A percentile compares a stretch with the other conserved stretches of the same genome.
These are phyloP conservation scores for Echites panduratus DNA, from an alignment of 257 asterid genomes.

Conservation along the genomic window DNA sequence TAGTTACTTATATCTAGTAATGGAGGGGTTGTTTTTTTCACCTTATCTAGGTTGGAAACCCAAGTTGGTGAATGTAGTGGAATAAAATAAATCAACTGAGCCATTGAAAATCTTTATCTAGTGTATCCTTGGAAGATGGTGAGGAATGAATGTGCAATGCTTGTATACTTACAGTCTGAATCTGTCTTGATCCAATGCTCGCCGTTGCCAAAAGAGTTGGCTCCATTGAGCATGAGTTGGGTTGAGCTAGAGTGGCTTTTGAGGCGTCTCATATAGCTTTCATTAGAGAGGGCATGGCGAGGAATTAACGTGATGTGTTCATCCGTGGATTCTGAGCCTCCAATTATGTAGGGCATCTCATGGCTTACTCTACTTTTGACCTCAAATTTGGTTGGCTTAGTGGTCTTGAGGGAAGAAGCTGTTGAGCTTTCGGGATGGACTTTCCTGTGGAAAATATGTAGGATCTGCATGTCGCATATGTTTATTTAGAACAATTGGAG, in stretches of 20 bases:
- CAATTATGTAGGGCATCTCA: conserved; percentile 28
- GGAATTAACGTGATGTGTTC: conserved; percentile 73
- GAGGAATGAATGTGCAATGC: neutral
- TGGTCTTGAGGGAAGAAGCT: conserved; percentile 22
- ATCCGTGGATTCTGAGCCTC: conserved; percentile 34
- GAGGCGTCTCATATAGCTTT: conserved; percentile 30
- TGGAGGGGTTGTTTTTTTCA: too few relatives aligned
- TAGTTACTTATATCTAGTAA: too few relatives aligned
- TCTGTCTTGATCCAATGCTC: conserved; percentile 93
- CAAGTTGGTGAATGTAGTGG: too few relatives aligned
- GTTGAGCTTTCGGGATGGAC: conserved; percentile 83
- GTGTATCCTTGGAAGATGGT: neutral
- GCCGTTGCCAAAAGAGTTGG: conserved; percentile 36
- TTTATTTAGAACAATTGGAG: neutral
- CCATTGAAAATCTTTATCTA: too few relatives aligned
- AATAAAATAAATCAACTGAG: too few relatives aligned
- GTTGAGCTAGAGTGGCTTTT: conserved; percentile 39
- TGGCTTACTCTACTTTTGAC: conserved; percentile 24
- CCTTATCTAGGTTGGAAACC: neutral
- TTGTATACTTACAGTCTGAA: conserved; percentile 73
- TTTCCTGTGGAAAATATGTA: conserved; percentile 82
- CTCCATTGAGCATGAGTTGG: conserved; percentile 27
- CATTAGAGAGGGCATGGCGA: conserved; percentile 38
- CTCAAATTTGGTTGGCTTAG: conserved; percentile 38
- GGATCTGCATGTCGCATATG: conserved; percentile 50